Conservation (phyloP, 140 eudicot species). For the Ambrosia hybrid region DNA sequence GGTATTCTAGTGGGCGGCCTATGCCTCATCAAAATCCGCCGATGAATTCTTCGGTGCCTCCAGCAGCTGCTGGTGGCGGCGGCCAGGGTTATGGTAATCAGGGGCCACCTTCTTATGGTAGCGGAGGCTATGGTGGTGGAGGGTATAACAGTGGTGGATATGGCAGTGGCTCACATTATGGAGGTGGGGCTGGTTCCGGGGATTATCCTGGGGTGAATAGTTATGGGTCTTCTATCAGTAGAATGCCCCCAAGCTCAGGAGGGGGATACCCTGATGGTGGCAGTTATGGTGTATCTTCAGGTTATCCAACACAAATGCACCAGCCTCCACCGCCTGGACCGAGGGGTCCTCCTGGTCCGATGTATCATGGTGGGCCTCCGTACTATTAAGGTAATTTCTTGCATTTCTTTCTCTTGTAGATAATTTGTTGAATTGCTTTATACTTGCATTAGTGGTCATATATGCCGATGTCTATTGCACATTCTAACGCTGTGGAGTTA, state of each 20-base stretch:
- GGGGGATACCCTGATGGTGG: constrained; percentile 64
- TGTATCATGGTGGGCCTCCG: constrained; percentile 66
- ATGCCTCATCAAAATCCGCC: constrained; percentile 30
- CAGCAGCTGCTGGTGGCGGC: constrained; percentile 26
- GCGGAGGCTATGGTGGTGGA: constrained; percentile 30
- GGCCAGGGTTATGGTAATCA: constrained; percentile 30
- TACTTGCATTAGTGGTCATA: not conserved
- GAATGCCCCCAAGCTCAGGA: constrained; percentile 60
- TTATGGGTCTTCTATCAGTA: constrained; percentile 38
- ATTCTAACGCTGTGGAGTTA: not conserved
- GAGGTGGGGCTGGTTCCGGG: constrained; percentile 30
- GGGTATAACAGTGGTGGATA: constrained; percentile 33
- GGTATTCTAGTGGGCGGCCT: constrained; percentile 34
- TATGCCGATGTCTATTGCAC: not conserved
- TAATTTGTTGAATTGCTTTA: not conserved
- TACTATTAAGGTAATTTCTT: constrained; percentile 58
- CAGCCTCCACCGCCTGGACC: constrained; percentile 63
- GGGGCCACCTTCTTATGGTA: constrained; percentile 31
- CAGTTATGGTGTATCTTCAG: constrained; percentile 46
- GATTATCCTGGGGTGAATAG: constrained; percentile 25
- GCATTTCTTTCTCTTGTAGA: not conserved
- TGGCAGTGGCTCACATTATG: constrained; percentile 26
- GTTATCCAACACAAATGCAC: constrained; percentile 46
- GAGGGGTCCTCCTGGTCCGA: constrained; percentile 58
- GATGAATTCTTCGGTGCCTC: constrained; percentile 30